These are phyloP conservation scores for Globisporangium cederbergense DNA, from an alignment of 352 stramenopile species.

Conservation along the genomic window DNA sequence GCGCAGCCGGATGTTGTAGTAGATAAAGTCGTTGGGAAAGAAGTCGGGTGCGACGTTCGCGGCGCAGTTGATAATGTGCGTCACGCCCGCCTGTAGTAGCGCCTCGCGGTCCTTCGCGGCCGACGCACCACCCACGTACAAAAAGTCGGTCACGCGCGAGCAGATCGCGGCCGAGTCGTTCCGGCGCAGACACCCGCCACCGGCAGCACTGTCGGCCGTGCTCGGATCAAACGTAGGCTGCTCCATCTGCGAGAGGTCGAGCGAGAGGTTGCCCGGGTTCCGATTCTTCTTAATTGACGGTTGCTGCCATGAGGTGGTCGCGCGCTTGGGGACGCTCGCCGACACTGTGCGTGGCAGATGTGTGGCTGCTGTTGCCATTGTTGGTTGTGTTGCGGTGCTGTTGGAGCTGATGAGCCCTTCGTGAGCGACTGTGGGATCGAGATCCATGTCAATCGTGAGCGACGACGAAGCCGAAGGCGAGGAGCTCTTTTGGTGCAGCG, in stretches of 20 bases:
- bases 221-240: slow-evolving; percentile 28
- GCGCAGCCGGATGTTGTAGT: slow-evolving; percentile 85
- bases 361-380: neutral
- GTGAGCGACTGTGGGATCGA: slow-evolving; percentile 3
- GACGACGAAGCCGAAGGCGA: neutral
- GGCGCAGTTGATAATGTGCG: slow-evolving; percentile 89
- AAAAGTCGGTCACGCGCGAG: slow-evolving; percentile 80
- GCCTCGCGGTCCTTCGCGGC: slow-evolving; percentile 79
- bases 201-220: slow-evolving; percentile 5
- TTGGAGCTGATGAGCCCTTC: neutral
- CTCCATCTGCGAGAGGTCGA: slow-evolving; percentile 80
- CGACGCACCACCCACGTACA: slow-evolving; percentile 82
- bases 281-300: slow-evolving; percentile 45
- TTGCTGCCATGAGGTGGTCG: slow-evolving; percentile 35
- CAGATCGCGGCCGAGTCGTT: slow-evolving; percentile 69
- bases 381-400: neutral
- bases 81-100: slow-evolving; percentile 71
- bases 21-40: slow-evolving; percentile 78
- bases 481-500: slow-evolving; percentile 3
- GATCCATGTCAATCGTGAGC: slow-evolving; percentile 19
- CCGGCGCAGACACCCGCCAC: slow-evolving; percentile 22
- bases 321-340: slow-evolving; percentile 30
- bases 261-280: slow-evolving; percentile 78
- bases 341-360: neutral
- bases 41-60: slow-evolving; percentile 69